A percentile compares a stretch with the other conserved stretches of the same genome.
These are phyloP conservation scores for Pleurotus citrinopileatus DNA, from an alignment of 768 basidiomycete genomes.

Conservation along the genomic window DNA sequence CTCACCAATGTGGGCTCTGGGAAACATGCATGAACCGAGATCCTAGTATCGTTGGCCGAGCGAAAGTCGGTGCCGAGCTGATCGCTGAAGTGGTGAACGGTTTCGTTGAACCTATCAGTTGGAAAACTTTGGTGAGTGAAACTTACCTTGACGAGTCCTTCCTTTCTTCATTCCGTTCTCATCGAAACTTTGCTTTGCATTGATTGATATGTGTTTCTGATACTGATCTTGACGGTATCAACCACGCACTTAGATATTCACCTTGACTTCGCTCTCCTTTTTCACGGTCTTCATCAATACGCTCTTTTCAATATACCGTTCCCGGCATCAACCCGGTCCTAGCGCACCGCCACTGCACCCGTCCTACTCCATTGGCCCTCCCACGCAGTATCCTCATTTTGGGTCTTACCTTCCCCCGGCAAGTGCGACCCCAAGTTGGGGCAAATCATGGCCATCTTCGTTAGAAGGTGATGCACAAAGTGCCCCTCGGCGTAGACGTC, in stretches of 20 bases:
- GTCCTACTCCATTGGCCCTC: slow-evolving; percentile 37
- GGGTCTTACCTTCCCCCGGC: slow-evolving; percentile 47
- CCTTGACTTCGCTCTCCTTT: slow-evolving; percentile 72
- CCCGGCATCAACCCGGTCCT: slow-evolving; percentile 51
- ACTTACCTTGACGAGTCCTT: neutral
- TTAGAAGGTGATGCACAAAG: slow-evolving; percentile 42
- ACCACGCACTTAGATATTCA: slow-evolving; percentile 51
- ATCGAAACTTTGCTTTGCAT: neutral
- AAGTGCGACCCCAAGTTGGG: slow-evolving; percentile 43
- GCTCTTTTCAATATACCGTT: slow-evolving; percentile 74
- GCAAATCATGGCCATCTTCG: slow-evolving; percentile 32
- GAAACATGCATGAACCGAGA: slow-evolving; percentile 95
- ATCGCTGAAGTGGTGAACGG: slow-evolving; percentile 95
- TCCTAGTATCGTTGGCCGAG: slow-evolving; percentile 84
- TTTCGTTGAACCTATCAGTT: slow-evolving; percentile 96
- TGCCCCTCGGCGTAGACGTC: slow-evolving; percentile 48
- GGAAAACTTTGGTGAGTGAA: slow-evolving; percentile 85
- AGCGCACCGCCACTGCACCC: slow-evolving; percentile 30
- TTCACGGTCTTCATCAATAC: slow-evolving; percentile 79
- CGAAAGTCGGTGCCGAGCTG: slow-evolving; percentile 89
- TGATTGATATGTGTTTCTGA: slow-evolving; percentile 8
- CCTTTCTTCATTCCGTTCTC: neutral
- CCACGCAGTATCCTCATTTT: slow-evolving; percentile 42
- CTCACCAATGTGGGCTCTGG: slow-evolving; percentile 84
- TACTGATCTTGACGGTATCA: slow-evolving; percentile 8